Base-by-base conservation (phyloP, 768 basidiomycete species). In the Trametes sanguinea region DNA sequence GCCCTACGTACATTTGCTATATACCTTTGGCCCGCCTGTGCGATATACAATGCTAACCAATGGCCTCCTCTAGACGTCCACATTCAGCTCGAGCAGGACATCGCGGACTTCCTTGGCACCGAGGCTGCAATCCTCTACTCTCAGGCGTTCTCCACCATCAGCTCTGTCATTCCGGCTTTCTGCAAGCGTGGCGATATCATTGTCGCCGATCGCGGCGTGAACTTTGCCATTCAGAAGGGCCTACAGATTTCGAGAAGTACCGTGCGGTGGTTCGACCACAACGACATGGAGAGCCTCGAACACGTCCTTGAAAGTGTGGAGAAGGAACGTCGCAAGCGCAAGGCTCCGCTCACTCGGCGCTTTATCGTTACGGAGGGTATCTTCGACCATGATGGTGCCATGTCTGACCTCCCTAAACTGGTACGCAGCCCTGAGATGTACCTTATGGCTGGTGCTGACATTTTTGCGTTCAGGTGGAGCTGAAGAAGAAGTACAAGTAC, bases 321-420 rank as follows among this genome's bases (percentile, higher is more conserved):
- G 68, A 95, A 92, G 79, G 96, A 98, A 68, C 80, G 90, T 63
- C 89, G 89, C 76, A 92, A 94, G 77, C 87, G 91, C 57, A 84
- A 85, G 48, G 81, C 81, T 1, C 91, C 90, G 1, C 77, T 98
- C 68, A 97, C 94, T 1, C 82, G 95, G 61, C 82, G 92, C 32
- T 99, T 98, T 73, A 98, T 98, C 71, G 85, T 99, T 54, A 95
- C 96, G 0, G 97, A 98, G 71, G 97, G 97, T 43, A 89, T 99
- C 47, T 98, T 97, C 69, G 94, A 98, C 75, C 90, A 88, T 70
- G 94, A 98, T 68, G 97, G 95, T 10, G 85, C 83, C 60, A 94
- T 98, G 85, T 81, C 88, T 54, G 95, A 99, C 75, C 74, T 99
- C 39, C 95, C 96, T 4, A 93, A 90, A 71, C 80, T 98, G 60